Evolutionary conservation across 345 rosid genomes (phyloP), one percentile per base, ranked within the genome.

Genomic region (Rubroshorea leprosula): DNA sequence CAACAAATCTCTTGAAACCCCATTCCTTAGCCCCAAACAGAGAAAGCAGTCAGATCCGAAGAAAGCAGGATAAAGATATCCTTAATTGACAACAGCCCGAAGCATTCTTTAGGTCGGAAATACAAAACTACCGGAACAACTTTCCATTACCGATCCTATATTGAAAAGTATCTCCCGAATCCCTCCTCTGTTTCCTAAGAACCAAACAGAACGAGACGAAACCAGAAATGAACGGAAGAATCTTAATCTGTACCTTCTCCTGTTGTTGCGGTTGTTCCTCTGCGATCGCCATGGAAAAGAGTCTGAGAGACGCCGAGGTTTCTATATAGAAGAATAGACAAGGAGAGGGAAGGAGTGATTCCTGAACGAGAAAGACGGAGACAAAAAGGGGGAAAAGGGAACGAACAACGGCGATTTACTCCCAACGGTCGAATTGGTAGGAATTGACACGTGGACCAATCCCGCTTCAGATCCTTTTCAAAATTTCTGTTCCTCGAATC

Each of bases 361-460:
- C 14, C 29, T 20, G 56, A 52, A 21, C 21, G n/a, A 22, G 47
- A 41, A 59, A 64, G 66, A 58, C 23, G 67, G 65, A 18, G n/a
- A 62, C 20, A 23, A 21, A 46, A 46, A 50, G 60, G 39, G 54
- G 63, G 5, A 38, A 57, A 66, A 44, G 9, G 15, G 39, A 19
- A 12, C 23, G 26, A 54, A 22, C 31, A 41, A 17, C 13, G 54
- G 31, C 18, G n/a, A 18, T 61, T 67, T 49, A 16, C 58, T 18
- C 35, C 21, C 71, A 87, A 87, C 92, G 96, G 96, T 87, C 96
- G 83, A 82, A 62, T 75, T 47, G 0, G 3, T 8, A 31, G 1
- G 16, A 13, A 14, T 4, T 5, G 74, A 65, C 88, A 84, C 71
- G 77, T 77, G 87, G 73, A 0, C 65, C 79, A 75, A 72, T 78